Evolutionary conservation across 495 filamentous ascomycete genomes (phyloP).

Genomic region (Xylaria intraflava): DNA sequence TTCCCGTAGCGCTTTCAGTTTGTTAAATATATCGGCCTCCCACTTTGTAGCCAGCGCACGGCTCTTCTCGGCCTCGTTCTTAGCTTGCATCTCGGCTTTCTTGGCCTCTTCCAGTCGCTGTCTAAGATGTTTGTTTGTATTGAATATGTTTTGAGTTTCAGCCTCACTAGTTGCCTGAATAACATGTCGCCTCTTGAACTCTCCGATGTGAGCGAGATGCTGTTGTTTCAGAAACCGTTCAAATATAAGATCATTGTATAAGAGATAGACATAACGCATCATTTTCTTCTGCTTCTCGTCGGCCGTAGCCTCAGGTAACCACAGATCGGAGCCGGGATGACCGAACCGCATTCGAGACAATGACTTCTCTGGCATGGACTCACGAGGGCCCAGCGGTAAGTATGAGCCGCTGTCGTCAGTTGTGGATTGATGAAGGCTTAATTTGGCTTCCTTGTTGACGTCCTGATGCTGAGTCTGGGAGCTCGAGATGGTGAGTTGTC

Average conservation of each 20-base stretch:
- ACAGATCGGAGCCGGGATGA: background rate
- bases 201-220: slow-evolving; percentile 67
- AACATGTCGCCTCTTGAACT: slow-evolving; percentile 60
- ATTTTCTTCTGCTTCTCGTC: slow-evolving; percentile 49
- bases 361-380: slow-evolving; percentile 29
- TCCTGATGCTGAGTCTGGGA: slow-evolving; percentile 48
- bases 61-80: slow-evolving; percentile 57
- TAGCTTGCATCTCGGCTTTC: slow-evolving; percentile 52
- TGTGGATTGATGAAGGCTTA: slow-evolving; percentile 45
- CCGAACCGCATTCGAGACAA: slow-evolving; percentile 15
- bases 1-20: slow-evolving; percentile 53
- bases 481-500: slow-evolving; percentile 34
- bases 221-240: slow-evolving; percentile 71
- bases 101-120: slow-evolving; percentile 62
- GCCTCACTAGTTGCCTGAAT: slow-evolving; percentile 63
- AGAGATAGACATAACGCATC: slow-evolving; percentile 57
- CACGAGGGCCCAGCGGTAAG: slow-evolving; percentile 36
- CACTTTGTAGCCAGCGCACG: slow-evolving; percentile 62
- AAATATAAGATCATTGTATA: slow-evolving; percentile 70
- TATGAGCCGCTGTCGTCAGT: slow-evolving; percentile 47
- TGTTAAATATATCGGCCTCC: slow-evolving; percentile 56
- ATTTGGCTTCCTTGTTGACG: slow-evolving; percentile 44
- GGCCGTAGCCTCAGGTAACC: slow-evolving; percentile 7
- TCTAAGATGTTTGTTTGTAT: slow-evolving; percentile 63
- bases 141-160: slow-evolving; percentile 67